A percentile compares a stretch with the other conserved stretches of the same genome.
Conservation (phyloP, 306 rosid species). For the Medicago lupulina region DNA sequence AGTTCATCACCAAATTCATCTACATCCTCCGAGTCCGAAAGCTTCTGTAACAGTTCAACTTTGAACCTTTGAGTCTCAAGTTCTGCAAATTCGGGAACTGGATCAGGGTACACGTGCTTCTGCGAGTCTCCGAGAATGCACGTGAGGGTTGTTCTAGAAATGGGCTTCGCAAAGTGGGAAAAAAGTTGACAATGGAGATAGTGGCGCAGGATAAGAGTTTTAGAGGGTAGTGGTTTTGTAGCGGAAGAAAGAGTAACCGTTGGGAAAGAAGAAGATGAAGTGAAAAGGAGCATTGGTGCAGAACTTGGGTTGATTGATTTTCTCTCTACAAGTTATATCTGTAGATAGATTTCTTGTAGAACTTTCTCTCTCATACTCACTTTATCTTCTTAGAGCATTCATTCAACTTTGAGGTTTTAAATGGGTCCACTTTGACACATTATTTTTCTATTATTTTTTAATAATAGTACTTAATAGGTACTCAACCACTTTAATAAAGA, state of each 20-base stretch:
- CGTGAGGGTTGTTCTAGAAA: slow-evolving; percentile 32
- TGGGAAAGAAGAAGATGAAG: slow-evolving; percentile 1
- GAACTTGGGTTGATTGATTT: background rate
- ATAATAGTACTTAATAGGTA: no score
- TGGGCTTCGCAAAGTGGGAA: slow-evolving; percentile 23
- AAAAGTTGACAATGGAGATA: background rate
- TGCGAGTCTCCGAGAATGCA: slow-evolving; percentile 38
- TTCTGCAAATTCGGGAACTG: slow-evolving; percentile 63
- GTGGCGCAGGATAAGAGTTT: slow-evolving; percentile 39
- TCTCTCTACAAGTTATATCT: no score
- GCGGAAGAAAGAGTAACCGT: slow-evolving; percentile 34
- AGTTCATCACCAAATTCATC: slow-evolving; percentile 68
- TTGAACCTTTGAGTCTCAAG: slow-evolving; percentile 65
- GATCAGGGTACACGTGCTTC: slow-evolving; percentile 61
- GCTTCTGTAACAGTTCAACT: slow-evolving; percentile 59
- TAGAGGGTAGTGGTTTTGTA: slow-evolving; percentile 38
- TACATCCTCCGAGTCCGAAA: slow-evolving; percentile 45
- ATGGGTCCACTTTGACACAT: no score
- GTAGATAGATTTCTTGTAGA: no score
- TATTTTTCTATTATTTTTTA: no score
- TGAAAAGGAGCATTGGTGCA: slow-evolving; percentile 33
- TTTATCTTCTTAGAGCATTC: no score
- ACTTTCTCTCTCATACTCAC: no score
- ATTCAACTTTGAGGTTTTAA: no score
- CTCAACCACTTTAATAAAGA: no score